Base-by-base conservation (phyloP, 768 basidiomycete genomes). In the Tylopilus felleus region DNA sequence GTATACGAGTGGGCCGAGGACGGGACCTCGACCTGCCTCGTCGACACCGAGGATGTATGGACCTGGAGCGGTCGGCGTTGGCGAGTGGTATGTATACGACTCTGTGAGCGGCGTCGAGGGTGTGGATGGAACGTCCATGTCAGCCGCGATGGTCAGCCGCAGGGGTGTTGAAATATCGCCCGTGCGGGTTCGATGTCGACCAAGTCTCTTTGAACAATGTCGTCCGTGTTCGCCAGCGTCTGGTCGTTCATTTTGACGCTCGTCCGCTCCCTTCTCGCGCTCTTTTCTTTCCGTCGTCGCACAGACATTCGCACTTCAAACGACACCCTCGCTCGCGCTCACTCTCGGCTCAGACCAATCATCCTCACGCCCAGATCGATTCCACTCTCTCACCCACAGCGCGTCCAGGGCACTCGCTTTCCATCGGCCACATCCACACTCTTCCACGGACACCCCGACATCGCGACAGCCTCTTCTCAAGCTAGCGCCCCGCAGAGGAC, bases 41-140 rank as follows among this genome's bases (percentile, higher is more conserved):
- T 99, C 97, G n/a, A 99, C 94, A 22, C 97, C 97, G 47, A 99
- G 86, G 46, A 98, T 91, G 74, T 95, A 97, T 0, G 89, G 88
- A 0, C 91, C 91, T 1, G 70, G 52, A 1, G 83, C 79, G 0
- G 85, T 86, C 2, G 91, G 90, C 0, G 68, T 79, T 2, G 83
- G 78, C 0, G 89, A 88, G 66, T 91, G 88, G 65, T 89, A 84
- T 0, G 89, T 86, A 65, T 93, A 93, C 0, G 91, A 90, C 10
- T 80, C 76, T 6, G 74, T 77, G 29, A 91, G 76, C 0, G 87
- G 25, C 5, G 47, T 36, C 23, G 47, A 36, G 2, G 35, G 35
- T 25, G 17, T 23, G 23, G 47, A 47, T 14, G 47, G 36, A 25
- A 48, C 47, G 39, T 44, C 33, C 50, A 46, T 52, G 51, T 43